Evolutionary conservation across 495 filamentous ascomycete genomes (phyloP), one percentile per base, ranked within the genome.

Genomic region (Friedmanniomyces endolithicus): DNA sequence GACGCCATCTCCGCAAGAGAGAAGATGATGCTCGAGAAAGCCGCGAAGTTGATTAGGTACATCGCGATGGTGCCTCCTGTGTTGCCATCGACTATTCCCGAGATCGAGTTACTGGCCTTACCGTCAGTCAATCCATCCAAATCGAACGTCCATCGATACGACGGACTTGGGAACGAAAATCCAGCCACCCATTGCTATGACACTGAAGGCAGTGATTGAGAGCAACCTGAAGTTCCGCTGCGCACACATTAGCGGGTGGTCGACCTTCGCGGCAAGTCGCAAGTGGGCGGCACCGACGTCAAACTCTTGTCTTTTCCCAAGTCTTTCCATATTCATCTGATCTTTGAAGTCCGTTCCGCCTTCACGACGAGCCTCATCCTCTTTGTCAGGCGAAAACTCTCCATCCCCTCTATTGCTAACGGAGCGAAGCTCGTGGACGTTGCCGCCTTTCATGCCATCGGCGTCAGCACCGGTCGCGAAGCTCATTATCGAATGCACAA

Each of bases 1-100:
- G 69, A 70, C 34, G 70, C 53, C 70, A 72, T 66, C 48, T 66
- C 64, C 6, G 62, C 62, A 8, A 74, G 50, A 7, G 64, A 65
- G 0, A 67, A 27, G 39, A 70, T 57, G 9, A 72, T 63, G 31
- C 65, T 64, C 22, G 58, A 45, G 29, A 68, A 66, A 17, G 69
- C 71, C 11, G 65, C 31, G 35, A 65, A 71, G 48, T 57, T 57
- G 17, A 27, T 27, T 4, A 57, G 47, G 48, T 27, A 57, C 17
- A 57, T 57, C 12, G 45, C 48, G 37, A 47, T 47, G 44, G 20
- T 24, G 19, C 55, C 55, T 6, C 55, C 55, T 2, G 55, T 57
- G 22, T 34, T 34, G 19, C 27, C 53, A 39, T 48, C 35, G 11
- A 39, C 19, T 11, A 56, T 20, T 3, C 11, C 45, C 11, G 27